Percentiles rank a stretch among this genome's conserved stretches.
Evolutionary conservation across 2,329 filamentous ascomycete species (phyloP).

Genomic region (Fusarium sp.): DNA sequence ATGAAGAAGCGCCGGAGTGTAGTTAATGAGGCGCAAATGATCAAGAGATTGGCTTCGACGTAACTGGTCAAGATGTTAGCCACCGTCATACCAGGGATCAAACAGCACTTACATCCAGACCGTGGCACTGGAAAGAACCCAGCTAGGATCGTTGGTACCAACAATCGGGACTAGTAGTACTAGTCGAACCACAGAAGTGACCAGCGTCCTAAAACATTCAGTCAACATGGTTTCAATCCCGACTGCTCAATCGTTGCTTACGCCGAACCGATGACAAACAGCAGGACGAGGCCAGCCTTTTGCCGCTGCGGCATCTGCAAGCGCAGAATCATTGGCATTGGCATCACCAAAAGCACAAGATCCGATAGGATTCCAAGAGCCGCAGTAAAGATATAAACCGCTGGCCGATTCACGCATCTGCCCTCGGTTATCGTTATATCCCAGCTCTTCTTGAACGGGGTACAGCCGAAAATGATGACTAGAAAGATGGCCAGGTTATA

Average conservation of each 20-base stretch:
- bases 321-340: constrained; percentile 61
- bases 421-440: constrained; percentile 50
- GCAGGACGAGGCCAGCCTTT: constrained; percentile 60
- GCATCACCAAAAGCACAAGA: constrained; percentile 62
- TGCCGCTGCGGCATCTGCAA: constrained; percentile 63
- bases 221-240: constrained; percentile 13
- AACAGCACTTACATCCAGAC: constrained; percentile 51
- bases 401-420: constrained; percentile 58
- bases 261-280: constrained; percentile 63
- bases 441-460: constrained; percentile 53
- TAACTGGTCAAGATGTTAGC: constrained; percentile 48
- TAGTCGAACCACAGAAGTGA: constrained; percentile 56
- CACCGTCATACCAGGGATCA: not conserved
- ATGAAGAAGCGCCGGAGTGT: constrained; percentile 56
- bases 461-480: constrained; percentile 57
- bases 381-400: constrained; percentile 53
- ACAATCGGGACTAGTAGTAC: constrained; percentile 51
- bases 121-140: constrained; percentile 50
- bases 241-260: constrained; percentile 13
- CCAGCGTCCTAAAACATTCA: constrained; percentile 50
- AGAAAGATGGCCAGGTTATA: constrained; percentile 56
- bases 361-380: constrained; percentile 65
- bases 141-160: constrained; percentile 50
- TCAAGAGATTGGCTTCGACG: constrained; percentile 55
- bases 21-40: constrained; percentile 57